phyloP scores from a whole-genome alignment of 2,329 filamentous ascomycete genomes.

The Penicillium janthinellum region DNA sequence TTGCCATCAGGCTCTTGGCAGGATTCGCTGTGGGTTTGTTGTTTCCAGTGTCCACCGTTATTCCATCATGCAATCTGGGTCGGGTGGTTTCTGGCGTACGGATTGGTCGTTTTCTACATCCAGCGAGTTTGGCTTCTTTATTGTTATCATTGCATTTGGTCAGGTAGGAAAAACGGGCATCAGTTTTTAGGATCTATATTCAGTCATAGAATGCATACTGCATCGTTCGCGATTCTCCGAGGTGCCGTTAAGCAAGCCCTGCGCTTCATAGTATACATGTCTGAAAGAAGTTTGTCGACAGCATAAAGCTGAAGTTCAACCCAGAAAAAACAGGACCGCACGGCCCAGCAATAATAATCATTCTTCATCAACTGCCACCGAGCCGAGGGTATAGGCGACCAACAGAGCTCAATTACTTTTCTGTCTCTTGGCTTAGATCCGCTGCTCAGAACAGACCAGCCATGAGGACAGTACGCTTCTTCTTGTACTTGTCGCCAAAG shows the following conservation, averaged over 20 bases:
- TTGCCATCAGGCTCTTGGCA: background rate
- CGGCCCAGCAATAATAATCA: background rate
- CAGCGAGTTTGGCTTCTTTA: conserved; percentile 12
- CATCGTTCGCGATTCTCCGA: conserved; percentile 5
- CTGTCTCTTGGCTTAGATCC: background rate
- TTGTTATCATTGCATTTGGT: conserved; percentile 14
- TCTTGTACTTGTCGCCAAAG: conserved; percentile 92
- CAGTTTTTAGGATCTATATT: conserved; percentile 21
- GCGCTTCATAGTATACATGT: background rate
- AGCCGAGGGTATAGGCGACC: background rate
- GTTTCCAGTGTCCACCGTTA: background rate
- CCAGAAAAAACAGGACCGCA: background rate
- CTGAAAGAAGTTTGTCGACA: background rate
- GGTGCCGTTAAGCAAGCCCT: background rate
- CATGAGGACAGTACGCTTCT: conserved; percentile 82
- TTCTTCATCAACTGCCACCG: background rate
- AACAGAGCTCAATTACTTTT: background rate
- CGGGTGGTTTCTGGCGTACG: conserved; percentile 16
- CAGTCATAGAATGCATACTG: conserved; percentile 14
- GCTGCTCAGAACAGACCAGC: conserved; percentile 70
- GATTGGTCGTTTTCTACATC: conserved; percentile 13
- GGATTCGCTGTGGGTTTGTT: background rate
- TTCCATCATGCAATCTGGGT: background rate
- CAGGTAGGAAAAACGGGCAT: conserved; percentile 17
- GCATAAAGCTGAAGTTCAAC: background rate